Evolutionary conservation across 2,329 filamentous ascomycete species (phyloP).

Genomic region (Colletotrichum siamense): DNA sequence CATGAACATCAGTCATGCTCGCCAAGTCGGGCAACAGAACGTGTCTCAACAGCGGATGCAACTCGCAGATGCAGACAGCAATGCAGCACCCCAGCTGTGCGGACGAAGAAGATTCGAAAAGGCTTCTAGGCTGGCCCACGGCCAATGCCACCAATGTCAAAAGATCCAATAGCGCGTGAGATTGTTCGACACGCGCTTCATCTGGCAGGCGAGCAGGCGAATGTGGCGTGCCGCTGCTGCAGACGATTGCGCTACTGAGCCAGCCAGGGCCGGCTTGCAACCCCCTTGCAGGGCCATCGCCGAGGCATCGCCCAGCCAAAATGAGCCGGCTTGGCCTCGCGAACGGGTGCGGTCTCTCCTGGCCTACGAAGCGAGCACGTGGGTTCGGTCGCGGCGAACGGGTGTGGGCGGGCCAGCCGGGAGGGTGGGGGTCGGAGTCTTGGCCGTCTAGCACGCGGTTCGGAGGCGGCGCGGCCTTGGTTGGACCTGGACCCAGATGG

Average conservation of each 20-base stretch:
- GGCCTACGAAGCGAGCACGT: constrained; percentile 19
- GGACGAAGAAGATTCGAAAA: not conserved
- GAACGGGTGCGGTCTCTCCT: not conserved
- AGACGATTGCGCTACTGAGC: not conserved
- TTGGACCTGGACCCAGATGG: not conserved
- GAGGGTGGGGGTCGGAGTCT: not conserved
- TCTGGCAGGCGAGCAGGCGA: not conserved
- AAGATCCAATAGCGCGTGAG: not conserved
- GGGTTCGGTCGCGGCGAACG: not conserved
- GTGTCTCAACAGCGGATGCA: not conserved
- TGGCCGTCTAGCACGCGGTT: not conserved
- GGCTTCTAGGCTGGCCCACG: not conserved
- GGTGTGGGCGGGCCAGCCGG: not conserved
- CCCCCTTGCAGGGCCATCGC: not conserved
- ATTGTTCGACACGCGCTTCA: not conserved
- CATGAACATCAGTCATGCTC: not conserved
- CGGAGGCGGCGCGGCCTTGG: not conserved
- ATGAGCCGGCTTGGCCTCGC: not conserved
- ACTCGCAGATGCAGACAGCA: not conserved
- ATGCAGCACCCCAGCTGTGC: not conserved
- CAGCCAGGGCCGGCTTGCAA: not conserved
- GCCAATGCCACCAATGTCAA: not conserved
- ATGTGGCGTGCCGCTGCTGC: not conserved
- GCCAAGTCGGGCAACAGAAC: not conserved
- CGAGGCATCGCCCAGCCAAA: not conserved